Evolutionary conservation across 345 rosid genomes (phyloP).

Genomic region (Syzygium oleosum): DNA sequence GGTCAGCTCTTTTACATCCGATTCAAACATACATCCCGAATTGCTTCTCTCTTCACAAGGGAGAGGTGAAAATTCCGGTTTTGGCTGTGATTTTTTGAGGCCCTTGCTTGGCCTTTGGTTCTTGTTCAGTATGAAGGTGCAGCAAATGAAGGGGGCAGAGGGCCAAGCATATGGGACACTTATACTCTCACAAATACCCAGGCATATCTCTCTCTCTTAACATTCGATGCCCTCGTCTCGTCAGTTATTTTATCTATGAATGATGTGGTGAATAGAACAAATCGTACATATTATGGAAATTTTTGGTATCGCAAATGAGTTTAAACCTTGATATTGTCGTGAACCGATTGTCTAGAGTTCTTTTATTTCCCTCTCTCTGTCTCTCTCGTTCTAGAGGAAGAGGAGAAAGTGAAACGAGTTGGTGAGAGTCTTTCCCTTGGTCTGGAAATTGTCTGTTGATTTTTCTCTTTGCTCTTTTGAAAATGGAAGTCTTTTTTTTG

Average conservation of each 20-base stretch:
- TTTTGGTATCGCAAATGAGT: neutral
- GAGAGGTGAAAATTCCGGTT: neutral
- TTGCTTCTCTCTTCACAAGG: neutral
- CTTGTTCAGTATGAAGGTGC: slow-evolving; percentile 20
- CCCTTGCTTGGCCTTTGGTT: neutral
- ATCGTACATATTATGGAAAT: neutral
- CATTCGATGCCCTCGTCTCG: neutral
- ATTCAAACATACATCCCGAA: neutral
- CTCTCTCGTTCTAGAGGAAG: neutral
- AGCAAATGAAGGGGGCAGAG: slow-evolving; percentile 6
- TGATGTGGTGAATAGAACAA: neutral
- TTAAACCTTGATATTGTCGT: neutral
- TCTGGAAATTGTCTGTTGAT: neutral
- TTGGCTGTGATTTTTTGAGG: neutral
- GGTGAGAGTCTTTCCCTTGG: neutral
- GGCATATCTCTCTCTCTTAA: neutral
- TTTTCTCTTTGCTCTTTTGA: no score
- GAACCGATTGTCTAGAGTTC: neutral
- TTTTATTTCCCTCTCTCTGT: neutral
- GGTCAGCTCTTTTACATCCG: neutral
- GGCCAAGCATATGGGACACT: slow-evolving; percentile 22
- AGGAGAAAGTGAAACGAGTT: neutral
- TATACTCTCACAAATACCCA: neutral
- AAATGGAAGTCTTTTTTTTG: no score
- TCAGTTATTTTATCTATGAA: neutral